Evolutionary conservation across 169 alveolate species (phyloP), one percentile per base, ranked within the genome.

Genomic region (Perkinsus marinus): DNA sequence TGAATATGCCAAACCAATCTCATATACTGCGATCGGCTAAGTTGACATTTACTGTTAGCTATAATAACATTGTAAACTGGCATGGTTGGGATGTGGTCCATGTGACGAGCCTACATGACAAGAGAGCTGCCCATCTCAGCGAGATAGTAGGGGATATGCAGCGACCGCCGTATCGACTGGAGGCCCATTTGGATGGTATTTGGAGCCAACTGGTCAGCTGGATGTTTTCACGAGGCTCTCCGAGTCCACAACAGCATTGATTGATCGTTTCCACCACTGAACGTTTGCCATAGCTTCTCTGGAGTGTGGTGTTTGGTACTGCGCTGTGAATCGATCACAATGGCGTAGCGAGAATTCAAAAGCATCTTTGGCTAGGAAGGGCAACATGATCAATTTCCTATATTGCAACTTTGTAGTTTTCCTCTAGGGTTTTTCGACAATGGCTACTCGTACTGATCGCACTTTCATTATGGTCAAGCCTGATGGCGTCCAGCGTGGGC

Each of bases 401-500:
- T 26, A 7, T 13, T 30, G 7, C 22, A 7, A 57, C 34, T 13
- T 57, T 6, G 34, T 26, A 57, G 79, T 57, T 57, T 57, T 57
- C 19, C 46, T 41, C 46, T 6, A 6, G 19, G 46, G 46, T 57
- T 57, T 57, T 57, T 2, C 79, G 22, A 7, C 34, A 26, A 57
- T 57, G 79, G 26, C 79, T 57, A 13, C 79, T 2, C 79, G 79
- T 57, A 57, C 79, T 19, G 79, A 57, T 57, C 79, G 79, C 22
- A 57, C 99, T 39, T 98, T 96, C 97, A 96, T 98, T 92, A 98
- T 98, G 99, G 96, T 98, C 90, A 98, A 98, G 95, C 99, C 99
- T 39, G 99, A 98, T 95, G 99, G 99, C 39, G 99, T 98, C 94
- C 99, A 98, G 96, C 97, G 99, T 94, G 98, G 98, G 92, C 95